Base-by-base conservation (phyloP, 73 alveolate genomes). In the Paramecium pentaurelia region DNA sequence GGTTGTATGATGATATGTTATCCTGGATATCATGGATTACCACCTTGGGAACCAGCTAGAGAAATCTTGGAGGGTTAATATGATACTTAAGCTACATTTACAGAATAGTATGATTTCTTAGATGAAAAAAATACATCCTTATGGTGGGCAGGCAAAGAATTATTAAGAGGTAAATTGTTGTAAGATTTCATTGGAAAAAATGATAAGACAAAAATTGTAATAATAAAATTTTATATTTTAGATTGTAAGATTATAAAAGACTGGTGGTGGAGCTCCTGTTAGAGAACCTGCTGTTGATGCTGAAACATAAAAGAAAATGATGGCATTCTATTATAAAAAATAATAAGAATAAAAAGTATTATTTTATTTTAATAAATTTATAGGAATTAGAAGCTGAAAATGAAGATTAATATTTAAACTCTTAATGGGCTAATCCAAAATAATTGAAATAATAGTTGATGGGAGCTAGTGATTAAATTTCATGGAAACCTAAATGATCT, bases 81-180 rank as follows among this genome's bases (percentile, higher is more conserved):
- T 93, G 97, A 97, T 83, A 94, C 86, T 59, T 93, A 92, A 92
- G 87, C 94, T 93, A 93, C 92, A 91, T 93, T 51, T 22, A 93
- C 95, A 58, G 99, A 97, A 92, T 96, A 40, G 7, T 60, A 80
- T 71, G 94, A 88, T 88, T 88, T 68, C 71, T 88, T 88, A 28
- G 89, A 94, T 58, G 93, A 88, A 58, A 97, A 96, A 70, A 86
- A 75, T 7, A 86, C 98, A 18, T 58, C 97, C 37, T 47, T 98
- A 77, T 98, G 99, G 99, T 96, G 97, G 95, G 99, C 98, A 51
- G 99, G 99, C 4, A 98, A 98, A 92, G 99, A 98, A 86, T 95
- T 98, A 27, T 85, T 92, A 42, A 93, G 96, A 93, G 99, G 98
- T 14, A 98, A 98, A 77, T 44, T 73, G 10, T 93, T 98, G 22